These are phyloP conservation scores for Lophiostoma macrostomum DNA, from an alignment of 495 filamentous ascomycete genomes.

Conservation along the genomic window DNA sequence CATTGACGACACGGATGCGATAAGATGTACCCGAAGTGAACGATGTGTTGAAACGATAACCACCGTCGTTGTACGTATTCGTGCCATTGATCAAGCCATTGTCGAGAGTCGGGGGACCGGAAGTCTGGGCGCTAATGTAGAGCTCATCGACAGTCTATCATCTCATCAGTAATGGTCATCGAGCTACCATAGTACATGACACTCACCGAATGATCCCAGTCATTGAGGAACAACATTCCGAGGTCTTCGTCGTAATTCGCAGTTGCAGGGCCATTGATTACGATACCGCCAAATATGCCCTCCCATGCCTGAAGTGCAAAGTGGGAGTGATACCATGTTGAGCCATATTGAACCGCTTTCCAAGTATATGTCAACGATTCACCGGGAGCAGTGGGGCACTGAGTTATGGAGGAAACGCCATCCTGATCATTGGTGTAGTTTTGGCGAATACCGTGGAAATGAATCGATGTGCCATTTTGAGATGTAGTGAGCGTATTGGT, in stretches of 20 bases:
- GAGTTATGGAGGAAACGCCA: constrained; percentile 46
- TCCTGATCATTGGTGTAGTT: constrained; percentile 47
- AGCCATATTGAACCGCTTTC: constrained; percentile 36
- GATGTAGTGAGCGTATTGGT: constrained; percentile 36
- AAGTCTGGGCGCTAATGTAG: constrained; percentile 38
- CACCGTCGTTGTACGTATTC: constrained; percentile 28
- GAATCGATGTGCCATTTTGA: constrained; percentile 42
- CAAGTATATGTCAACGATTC: constrained; percentile 40
- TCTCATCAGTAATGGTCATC: too few relatives aligned
- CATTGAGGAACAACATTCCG: constrained; percentile 48
- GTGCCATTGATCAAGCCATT: constrained; percentile 53
- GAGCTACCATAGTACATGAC: background rate
- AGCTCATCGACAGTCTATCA: constrained; percentile 41
- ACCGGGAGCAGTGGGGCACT: constrained; percentile 44
- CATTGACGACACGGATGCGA: constrained; percentile 57
- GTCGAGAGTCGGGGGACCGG: constrained; percentile 43
- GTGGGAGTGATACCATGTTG: constrained; percentile 44
- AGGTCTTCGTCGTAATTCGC: constrained; percentile 53
- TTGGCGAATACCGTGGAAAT: constrained; percentile 49
- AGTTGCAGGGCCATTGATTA: constrained; percentile 51
- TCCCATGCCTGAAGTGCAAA: constrained; percentile 41
- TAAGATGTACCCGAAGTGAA: constrained; percentile 51
- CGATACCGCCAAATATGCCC: constrained; percentile 39
- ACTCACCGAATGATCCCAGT: constrained; percentile 44
- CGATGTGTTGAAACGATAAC: constrained; percentile 41